Percentiles rank a stretch among this genome's conserved stretches.
These are phyloP conservation scores for Kodamaea sagamina DNA, from an alignment of 805 yeast genomes.

Conservation along the genomic window DNA sequence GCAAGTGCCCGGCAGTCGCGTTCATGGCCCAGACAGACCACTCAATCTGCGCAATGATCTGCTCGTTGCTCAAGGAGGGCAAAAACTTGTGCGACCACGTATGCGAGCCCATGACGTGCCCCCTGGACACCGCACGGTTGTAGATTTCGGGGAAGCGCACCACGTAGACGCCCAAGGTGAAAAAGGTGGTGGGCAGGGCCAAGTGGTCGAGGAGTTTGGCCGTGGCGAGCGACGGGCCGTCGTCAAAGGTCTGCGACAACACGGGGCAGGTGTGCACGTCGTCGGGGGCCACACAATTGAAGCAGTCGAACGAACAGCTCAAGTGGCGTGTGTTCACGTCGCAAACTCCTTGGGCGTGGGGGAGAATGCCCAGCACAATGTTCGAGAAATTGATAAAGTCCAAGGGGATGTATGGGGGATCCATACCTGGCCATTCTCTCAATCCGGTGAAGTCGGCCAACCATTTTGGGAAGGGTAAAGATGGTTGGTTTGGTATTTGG, in stretches of 20 bases:
- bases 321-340: constrained; percentile 32
- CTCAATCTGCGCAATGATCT: constrained; percentile 83
- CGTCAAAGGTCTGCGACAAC: constrained; percentile 89
- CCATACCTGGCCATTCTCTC: constrained; percentile 77
- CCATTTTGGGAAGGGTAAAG: constrained; percentile 77
- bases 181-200: constrained; percentile 66
- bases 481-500: constrained; percentile 1
- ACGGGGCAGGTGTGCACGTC: constrained; percentile 75
- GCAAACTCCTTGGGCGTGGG: constrained; percentile 63
- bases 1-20: constrained; percentile 84
- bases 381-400: constrained; percentile 61
- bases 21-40: constrained; percentile 99
- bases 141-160: constrained; percentile 77
- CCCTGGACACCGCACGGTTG: constrained; percentile 51
- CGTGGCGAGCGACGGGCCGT: constrained; percentile 85
- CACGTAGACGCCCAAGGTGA: constrained; percentile 80
- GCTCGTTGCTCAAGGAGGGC: constrained; percentile 75
- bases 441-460: constrained; percentile 72
- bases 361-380: constrained; percentile 49
- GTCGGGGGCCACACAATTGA: constrained; percentile 70
- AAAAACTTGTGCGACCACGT: constrained; percentile 91
- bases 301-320: constrained; percentile 82
- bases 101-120: constrained; percentile 85
- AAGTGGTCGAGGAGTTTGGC: constrained; percentile 57
- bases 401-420: constrained; percentile 86